These are phyloP conservation scores for Globisporangium parvum DNA, from an alignment of 352 stramenopile genomes.

Conservation along the genomic window DNA sequence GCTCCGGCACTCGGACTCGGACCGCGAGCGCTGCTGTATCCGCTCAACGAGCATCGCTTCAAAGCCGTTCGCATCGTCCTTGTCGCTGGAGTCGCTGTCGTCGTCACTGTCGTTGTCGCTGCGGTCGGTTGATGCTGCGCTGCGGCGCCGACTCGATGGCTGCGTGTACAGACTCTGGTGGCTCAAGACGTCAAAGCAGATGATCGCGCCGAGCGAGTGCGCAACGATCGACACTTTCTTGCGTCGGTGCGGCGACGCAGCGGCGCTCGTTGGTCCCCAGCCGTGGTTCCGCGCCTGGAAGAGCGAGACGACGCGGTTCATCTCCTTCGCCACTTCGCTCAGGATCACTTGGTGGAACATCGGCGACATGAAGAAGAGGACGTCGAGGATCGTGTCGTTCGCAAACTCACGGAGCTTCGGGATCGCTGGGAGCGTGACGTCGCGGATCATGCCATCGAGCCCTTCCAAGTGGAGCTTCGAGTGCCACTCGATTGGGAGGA, in stretches of 20 bases:
- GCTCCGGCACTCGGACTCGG: slow-evolving; percentile 26
- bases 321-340: slow-evolving; percentile 87
- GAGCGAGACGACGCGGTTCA: slow-evolving; percentile 84
- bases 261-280: slow-evolving; percentile 22
- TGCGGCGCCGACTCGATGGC: slow-evolving; percentile 8
- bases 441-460: slow-evolving; percentile 58
- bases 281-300: slow-evolving; percentile 62
- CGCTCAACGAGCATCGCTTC: slow-evolving; percentile 20
- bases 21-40: slow-evolving; percentile 33
- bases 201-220: slow-evolving; percentile 88
- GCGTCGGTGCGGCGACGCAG: slow-evolving; percentile 9
- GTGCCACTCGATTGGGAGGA: slow-evolving; percentile 84
- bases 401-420: slow-evolving; percentile 89
- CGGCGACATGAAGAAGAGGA: slow-evolving; percentile 91
- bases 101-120: slow-evolving; percentile 13
- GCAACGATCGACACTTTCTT: slow-evolving; percentile 86
- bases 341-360: slow-evolving; percentile 90
- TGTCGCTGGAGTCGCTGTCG: slow-evolving; percentile 10
- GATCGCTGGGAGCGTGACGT: slow-evolving; percentile 81
- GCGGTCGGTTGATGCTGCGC: not conserved
- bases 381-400: slow-evolving; percentile 91
- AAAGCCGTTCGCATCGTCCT: slow-evolving; percentile 22
- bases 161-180: slow-evolving; percentile 51
- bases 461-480: slow-evolving; percentile 81
- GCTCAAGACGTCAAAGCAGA: slow-evolving; percentile 90